Base-by-base conservation (phyloP, 306 rosid genomes). In the Vachellia pachyceras region DNA sequence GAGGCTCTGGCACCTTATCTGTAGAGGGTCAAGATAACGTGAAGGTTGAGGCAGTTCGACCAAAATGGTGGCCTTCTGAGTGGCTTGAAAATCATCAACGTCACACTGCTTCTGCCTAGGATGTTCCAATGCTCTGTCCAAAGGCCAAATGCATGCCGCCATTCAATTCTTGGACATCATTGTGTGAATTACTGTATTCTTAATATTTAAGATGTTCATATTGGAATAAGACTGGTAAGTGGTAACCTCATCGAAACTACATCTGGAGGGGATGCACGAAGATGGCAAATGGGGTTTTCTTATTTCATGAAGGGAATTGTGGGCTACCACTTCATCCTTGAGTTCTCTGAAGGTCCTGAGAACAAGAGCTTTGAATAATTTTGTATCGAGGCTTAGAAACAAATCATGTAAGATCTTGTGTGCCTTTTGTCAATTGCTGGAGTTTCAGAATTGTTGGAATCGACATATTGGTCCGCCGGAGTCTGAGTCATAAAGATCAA, bases 31-130 rank as follows among this genome's bases (percentile, higher is more conserved):
- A 82, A 50, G 87, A 93, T 45, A 82, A 85, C 50, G 82, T 93
- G 37, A 90, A 86, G 85, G 92, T 90, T 69, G 86, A 93, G 36
- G 86, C 91, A 54, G 49, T 81, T 64, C 89, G 88, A 78, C 94
- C 97, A 33, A 85, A 84, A 65, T 87, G 90, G 90, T 87, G 90
- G 90, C 90, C 86, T 71, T 79, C 84, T 75, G 88, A 84, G 69
- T 87, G 90, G 90, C 72, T 78, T 71, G 84, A 84, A 79, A 88
- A 79, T 65, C 80, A 78, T 78, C 86, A 77, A 10, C 86, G 83
- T 39, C 77, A 81, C 22, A 72, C 82, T 79, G 82, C 84, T 75
- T 71, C 66, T 82, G 84, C 82, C 63, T 87, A 87, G 77, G 69
- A 41, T 83, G 45, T 49, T 68, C 60, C 60, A 37, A 10, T 71